Base-by-base conservation (phyloP, 306 rosid species). In the Pueraria montana region DNA sequence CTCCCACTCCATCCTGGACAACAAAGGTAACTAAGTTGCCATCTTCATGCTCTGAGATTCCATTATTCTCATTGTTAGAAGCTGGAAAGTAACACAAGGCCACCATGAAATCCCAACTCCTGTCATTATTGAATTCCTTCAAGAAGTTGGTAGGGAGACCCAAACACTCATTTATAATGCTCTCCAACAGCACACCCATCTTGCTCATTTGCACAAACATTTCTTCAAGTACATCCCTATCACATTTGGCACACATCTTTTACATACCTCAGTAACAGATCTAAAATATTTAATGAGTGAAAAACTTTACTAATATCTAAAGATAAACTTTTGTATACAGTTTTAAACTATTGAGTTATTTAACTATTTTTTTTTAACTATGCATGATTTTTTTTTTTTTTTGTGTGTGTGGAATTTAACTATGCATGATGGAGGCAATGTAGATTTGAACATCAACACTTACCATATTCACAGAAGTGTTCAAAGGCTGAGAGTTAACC, bases 1-100 rank as follows among this genome's bases (percentile, higher is more conserved):
- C 93, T 64, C 92, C 94, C n/a, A 78, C 87, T 2, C 58, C 87
- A 81, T 91, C 91, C 24, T 88, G 93, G 42, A 86, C 0, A 6
- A 89, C 87, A 43, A 89, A 77, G 58, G 90, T 84, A 9, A 91
- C 7, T 6, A 52, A 59, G 48, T 86, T 91, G 8, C 73, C 87
- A 81, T 91, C 91, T 83, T 89, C 89, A 32, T 87, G 91, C 62
- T 80, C 84, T 11, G 77, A 3, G 56, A 83, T 58, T 14, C 90
- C 93, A 50, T 76, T 82, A 13, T 85, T 63, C 23, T 81, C 93
- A 1, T 11, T 18, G n/a, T 48, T 43, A 24, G 85, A 61, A 34
- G 91, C 86, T 6, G 91, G 82, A 32, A 62, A 88, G 78, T 89
- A 91, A 71, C 27, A 87, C 30, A 61, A 16, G 0, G 83, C 79